Base-by-base conservation (phyloP, 2,329 filamentous ascomycete species). In the Fusarium mangiferae region DNA sequence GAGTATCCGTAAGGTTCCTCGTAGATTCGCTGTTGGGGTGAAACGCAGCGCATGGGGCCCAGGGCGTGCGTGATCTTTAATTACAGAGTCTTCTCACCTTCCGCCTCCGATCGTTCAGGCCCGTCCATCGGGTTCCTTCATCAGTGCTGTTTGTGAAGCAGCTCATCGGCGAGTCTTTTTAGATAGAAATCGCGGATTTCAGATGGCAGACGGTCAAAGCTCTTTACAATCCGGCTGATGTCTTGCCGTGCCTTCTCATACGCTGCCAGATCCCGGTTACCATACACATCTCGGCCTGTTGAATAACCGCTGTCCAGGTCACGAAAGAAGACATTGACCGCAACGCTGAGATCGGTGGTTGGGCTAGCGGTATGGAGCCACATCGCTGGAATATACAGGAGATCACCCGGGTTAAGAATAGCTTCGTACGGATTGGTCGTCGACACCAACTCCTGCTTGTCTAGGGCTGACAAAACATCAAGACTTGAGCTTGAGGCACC, bases 281-380 rank as follows among this genome's bases (percentile, higher is more conserved):
- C 95, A 79, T 98, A 98, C 0, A 97, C 92, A 80, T 98, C 95
- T 73, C 91, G 89, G 2, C 95, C 94, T 2, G 87, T 81, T 2
- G 94, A 90, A 80, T 96, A 96, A 3, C 89, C 90, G 7, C 80
- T 84, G 7, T 90, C 84, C 15, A 96, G 84, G 70, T 91, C 92
- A 48, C 91, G 90, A 83, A 97, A 98, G 84, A 98, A 98, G 35
- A 96, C 89, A 80, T 98, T 98, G n/a, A 98, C 91, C 2, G 94
- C 94, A 13, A 97, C 86, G 75, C 93, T 95, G 68, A 90, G 81
- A 49, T 84, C 80, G 13, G 87, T 83, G 2, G 82, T 85, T 2
- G 92, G 91, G 1, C 88, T 86, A 4, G 91, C 92, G 2, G 94
- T 92, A 81, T 98, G 95, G 18, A 94, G 87, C 95, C 95, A 98